Evolutionary conservation across 2,329 filamentous ascomycete species (phyloP).

Genomic region (Verticillium albo-atrum): DNA sequence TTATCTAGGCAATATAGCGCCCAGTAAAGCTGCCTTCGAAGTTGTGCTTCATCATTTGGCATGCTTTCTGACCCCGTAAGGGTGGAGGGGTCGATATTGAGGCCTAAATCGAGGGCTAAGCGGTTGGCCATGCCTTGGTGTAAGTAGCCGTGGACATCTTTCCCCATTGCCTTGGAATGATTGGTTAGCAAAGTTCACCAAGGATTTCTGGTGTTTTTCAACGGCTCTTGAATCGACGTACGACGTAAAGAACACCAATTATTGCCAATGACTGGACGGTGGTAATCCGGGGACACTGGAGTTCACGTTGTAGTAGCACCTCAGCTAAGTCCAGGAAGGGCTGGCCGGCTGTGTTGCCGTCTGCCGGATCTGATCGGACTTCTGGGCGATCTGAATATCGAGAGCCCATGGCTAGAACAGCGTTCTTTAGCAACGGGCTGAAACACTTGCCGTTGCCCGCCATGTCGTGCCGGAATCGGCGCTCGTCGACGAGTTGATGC

Average conservation of each 20-base stretch:
- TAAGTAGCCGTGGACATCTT: conserved; percentile 29
- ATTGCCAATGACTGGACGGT: conserved; percentile 30
- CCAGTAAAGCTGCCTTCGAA: conserved; percentile 30
- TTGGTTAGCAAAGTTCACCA: not conserved
- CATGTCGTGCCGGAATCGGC: conserved; percentile 25
- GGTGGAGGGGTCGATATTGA: conserved; percentile 26
- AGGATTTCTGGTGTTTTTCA: accelerated
- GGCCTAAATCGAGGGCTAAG: conserved; percentile 29
- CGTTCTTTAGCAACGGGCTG: conserved; percentile 25
- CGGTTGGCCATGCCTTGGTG: conserved; percentile 31
- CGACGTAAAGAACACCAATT: conserved; percentile 22
- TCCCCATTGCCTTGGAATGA: conserved; percentile 21
- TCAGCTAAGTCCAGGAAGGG: conserved; percentile 23
- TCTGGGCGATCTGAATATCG: conserved; percentile 26
- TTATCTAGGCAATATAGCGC: conserved; percentile 29
- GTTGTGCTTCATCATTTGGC: conserved; percentile 20
- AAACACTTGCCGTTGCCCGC: conserved; percentile 20
- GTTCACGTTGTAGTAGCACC: conserved; percentile 13
- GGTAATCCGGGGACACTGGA: conserved; percentile 24
- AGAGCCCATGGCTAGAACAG: conserved; percentile 27
- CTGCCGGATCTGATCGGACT: conserved; percentile 20
- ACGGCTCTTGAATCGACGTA: not conserved
- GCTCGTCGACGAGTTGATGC: conserved; percentile 28
- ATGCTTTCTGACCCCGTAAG: conserved; percentile 18
- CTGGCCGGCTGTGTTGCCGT: conserved; percentile 27